Percentiles rank a stretch among this genome's conserved stretches.
phyloP scores from a whole-genome alignment of 495 filamentous ascomycete genomes.

The Tetracladium setigerum region DNA sequence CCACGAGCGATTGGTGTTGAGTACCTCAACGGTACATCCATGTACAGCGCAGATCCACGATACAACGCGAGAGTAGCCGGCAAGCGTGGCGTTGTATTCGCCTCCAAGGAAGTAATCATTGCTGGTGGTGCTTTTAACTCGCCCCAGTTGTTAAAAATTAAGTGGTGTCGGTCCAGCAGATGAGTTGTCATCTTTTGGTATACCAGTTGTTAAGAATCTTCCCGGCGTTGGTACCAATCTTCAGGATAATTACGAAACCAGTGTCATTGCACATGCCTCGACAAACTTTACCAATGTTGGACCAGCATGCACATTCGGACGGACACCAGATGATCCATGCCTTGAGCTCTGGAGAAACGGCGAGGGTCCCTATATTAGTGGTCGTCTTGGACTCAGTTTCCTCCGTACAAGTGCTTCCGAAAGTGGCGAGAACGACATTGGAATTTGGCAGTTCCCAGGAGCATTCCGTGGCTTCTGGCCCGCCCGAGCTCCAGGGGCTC shows the following conservation, averaged over 20 bases:
- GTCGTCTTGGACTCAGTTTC: not conserved
- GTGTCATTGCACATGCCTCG: constrained; percentile 34
- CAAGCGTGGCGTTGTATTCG: constrained; percentile 37
- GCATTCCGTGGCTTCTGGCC: constrained; percentile 7
- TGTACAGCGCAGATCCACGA: constrained; percentile 52
- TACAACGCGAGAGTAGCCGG: constrained; percentile 23
- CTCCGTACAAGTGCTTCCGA: constrained; percentile 1
- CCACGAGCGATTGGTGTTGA: constrained; percentile 50
- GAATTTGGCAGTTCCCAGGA: constrained; percentile 1
- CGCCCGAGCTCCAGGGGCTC: not conserved
- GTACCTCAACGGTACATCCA: constrained; percentile 47
- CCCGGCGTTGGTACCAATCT: constrained; percentile 59
- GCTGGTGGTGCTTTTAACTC: constrained; percentile 54
- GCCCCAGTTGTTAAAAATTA: constrained; percentile 56
- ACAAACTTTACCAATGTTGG: constrained; percentile 29
- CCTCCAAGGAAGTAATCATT: constrained; percentile 54
- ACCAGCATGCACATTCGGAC: constrained; percentile 37
- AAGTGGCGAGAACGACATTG: constrained; percentile 3
- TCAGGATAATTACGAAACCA: constrained; percentile 53
- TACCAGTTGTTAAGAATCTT: constrained; percentile 43
- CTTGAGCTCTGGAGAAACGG: not conserved
- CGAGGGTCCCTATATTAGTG: not conserved
- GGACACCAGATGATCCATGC: not conserved
- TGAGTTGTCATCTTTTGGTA: constrained; percentile 37
- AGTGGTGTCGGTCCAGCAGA: constrained; percentile 49